Conservation (phyloP, 305 asterid genomes). For the Nicotiana rustica region DNA sequence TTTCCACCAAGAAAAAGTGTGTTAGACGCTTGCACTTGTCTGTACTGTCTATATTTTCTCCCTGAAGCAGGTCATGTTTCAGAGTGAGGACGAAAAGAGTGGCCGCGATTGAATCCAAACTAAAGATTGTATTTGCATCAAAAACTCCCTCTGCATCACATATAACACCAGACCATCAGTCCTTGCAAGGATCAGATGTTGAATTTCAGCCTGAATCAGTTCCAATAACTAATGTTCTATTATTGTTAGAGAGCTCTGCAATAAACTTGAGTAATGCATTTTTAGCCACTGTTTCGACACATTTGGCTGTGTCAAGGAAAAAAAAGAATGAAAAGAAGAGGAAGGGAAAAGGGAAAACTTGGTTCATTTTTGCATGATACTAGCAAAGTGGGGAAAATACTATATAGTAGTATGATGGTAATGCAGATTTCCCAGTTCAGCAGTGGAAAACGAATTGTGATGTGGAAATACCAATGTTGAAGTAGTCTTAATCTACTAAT, state of each 20-base stretch:
- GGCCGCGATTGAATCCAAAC: constrained; percentile 40
- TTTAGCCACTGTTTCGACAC: constrained; percentile 43
- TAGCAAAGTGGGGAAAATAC: no score
- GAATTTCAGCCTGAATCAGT: constrained; percentile 32
- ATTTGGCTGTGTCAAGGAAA: not conserved
- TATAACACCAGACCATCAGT: constrained; percentile 54
- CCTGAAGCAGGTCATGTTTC: constrained; percentile 45
- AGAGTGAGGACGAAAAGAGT: constrained; percentile 49
- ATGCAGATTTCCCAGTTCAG: not conserved
- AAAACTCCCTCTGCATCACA: constrained; percentile 55
- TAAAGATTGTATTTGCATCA: constrained; percentile 53
- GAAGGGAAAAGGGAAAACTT: no score
- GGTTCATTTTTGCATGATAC: no score
- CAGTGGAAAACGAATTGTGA: not conserved
- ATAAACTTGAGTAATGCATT: constrained; percentile 49
- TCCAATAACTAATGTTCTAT: not conserved
- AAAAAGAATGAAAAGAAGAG: no score
- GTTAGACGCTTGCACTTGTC: constrained; percentile 56
- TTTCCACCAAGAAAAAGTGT: constrained; percentile 47
- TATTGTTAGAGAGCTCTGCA: constrained; percentile 46
- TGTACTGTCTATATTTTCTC: constrained; percentile 49
- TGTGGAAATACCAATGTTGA: constrained; percentile 25
- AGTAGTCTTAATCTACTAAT: not conserved
- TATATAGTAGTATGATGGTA: not conserved
- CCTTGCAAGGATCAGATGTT: constrained; percentile 59